Base-by-base conservation (phyloP, 1,284 basidiomycete genomes). In the Chiua sp. region DNA sequence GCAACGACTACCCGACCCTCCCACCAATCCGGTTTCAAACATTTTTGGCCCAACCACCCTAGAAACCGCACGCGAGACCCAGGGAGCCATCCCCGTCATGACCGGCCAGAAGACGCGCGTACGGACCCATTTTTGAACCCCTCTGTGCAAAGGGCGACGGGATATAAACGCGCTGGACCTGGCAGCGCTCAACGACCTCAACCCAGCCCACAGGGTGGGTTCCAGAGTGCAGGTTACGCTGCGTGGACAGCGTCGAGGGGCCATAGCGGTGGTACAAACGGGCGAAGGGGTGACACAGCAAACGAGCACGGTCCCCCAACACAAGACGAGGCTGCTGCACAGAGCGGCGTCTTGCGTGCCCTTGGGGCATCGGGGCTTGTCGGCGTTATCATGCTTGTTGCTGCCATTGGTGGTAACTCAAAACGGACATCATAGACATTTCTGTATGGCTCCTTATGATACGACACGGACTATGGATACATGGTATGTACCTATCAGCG, bases 331-430 rank as follows among this genome's bases (percentile, higher is more conserved):
- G 69, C 56, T 51, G 63, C 69, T 12, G 63, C 61, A 30, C 60
- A 74, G 62, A 71, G 72, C 30, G 60, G 61, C 18, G 7, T 63
- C 16, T 53, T 70, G 49, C 70, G 72, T 16, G 71, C 68, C 10
- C 62, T 74, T 12, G 72, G 67, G 2, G 71, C 72, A n/a, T 67
- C 72, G 10, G 70, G 71, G 6, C 63, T 71, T 4, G 56, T 74
- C 20, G 62, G 63, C 11, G 33, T 73, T 26, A 74, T 74, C 39
- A 53, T 71, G 49, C 65, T 74, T 23, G 46, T 71, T 32, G 57
- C 71, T 26, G 57, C 66, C 15, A 52, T 69, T 13, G 55, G 55
- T 7, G 52, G 59, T 47, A 52, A 32, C 53, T 55, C 65, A 15
- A 65, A 57, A 56, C 60, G 59, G 59, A 59, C 64, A 37, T 57